Evolutionary conservation across 805 yeast species (phyloP), one percentile per base, ranked within the genome.

Genomic region (Myxozyma kluyveri): DNA sequence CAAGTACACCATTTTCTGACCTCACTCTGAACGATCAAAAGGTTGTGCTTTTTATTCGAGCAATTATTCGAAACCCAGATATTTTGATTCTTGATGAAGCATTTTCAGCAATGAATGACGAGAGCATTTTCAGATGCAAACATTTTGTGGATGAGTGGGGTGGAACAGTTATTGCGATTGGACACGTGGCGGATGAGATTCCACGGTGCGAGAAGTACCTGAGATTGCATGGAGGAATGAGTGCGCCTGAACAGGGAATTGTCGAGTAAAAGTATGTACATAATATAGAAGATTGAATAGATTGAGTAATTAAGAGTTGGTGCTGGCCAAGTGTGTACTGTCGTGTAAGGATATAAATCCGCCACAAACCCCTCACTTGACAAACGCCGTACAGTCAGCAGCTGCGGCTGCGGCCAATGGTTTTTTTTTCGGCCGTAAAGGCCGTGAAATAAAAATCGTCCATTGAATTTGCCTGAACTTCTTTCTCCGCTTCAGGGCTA

Each of bases 31-130:
- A 88, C 46, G 80, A 84, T 52, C 98, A 91, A 67, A 91, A 91
- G 64, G 68, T 88, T 10, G 80, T 81, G 0, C 71, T 91, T 23
- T 83, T 93, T 60, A 69, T 89, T 22, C 74, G 99, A 50, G 84
- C 96, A 1, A 64, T 91, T 17, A 75, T 88, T 38, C 88, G 86
- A 66, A 72, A 79, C 56, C 99, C 99, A 0, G 78, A 80, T 44
- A 70, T 91, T 0, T 72, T 91, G 47, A 84, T 91, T 42, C 72
- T 91, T 2, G 99, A 91, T 68, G 99, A 91, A 71, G 95, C 98
- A 0, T 80, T 91, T 52, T 86, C 96, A 21, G 95, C 89, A 14
- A 87, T 91, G 93, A 86, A 84, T 36, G 83, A 81, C 47, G 78
- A 74, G 19, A 75, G 78, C 31, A 73, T 83, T 53, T 72, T 72